Percentiles rank a stretch among this genome's conserved stretches.
Evolutionary conservation across 768 basidiomycete species (phyloP).

Genomic region (Boletus speciosus): DNA sequence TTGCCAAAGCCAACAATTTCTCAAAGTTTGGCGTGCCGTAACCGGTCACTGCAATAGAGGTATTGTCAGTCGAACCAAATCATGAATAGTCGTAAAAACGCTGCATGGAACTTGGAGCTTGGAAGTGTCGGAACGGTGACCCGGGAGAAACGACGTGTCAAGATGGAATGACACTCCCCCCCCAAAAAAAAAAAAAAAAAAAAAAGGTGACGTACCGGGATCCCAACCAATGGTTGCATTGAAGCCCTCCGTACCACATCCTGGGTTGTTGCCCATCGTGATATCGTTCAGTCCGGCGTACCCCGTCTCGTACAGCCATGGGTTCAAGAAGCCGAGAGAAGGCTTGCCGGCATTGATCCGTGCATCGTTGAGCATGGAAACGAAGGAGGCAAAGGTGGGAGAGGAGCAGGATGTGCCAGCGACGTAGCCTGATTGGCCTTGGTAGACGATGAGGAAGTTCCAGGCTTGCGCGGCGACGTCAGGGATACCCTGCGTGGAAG

Average conservation of each 20-base stretch:
- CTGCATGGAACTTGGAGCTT: not conserved
- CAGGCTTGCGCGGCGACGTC: constrained; percentile 63
- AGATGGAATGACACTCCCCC: not conserved
- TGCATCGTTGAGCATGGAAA: constrained; percentile 65
- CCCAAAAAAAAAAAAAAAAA: too few relatives aligned
- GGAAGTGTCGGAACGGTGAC: not conserved
- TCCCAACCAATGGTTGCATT: constrained; percentile 62
- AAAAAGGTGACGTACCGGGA: constrained; percentile 39
- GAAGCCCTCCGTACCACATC: constrained; percentile 64
- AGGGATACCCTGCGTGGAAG: constrained; percentile 44
- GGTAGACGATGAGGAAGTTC: constrained; percentile 46
- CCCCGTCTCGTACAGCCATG: constrained; percentile 46
- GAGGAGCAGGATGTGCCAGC: constrained; percentile 65
- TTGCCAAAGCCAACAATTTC: constrained; percentile 40
- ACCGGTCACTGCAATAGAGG: constrained; percentile 44
- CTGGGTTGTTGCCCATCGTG: constrained; percentile 51
- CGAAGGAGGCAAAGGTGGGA: constrained; percentile 61
- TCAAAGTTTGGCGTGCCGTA: constrained; percentile 53
- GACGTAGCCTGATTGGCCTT: constrained; percentile 37
- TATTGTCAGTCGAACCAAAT: not conserved
- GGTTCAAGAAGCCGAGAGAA: constrained; percentile 67
- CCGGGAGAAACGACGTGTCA: too few relatives aligned
- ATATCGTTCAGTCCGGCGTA: constrained; percentile 50
- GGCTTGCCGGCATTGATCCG: constrained; percentile 40
- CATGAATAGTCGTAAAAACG: not conserved